Percentiles rank a stretch among this genome's conserved stretches.
Conservation (phyloP, 139 green algal species). For the Spirogloea muscicola region DNA sequence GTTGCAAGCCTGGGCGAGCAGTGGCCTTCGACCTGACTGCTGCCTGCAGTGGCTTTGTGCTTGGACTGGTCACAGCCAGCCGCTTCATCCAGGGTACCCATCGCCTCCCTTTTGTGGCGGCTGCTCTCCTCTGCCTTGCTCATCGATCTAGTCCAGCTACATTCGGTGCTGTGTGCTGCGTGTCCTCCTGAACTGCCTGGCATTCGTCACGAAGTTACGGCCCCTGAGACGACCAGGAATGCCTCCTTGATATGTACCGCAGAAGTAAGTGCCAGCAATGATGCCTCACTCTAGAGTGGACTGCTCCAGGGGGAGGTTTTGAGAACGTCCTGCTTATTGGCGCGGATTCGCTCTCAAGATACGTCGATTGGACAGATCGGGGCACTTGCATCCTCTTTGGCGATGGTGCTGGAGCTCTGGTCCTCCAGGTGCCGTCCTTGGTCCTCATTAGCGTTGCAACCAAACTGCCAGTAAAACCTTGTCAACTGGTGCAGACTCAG, state of each 20-base stretch:
- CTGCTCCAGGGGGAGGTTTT: slow-evolving; percentile 57
- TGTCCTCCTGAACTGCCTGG: too few relatives aligned
- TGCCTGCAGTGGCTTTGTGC: slow-evolving; percentile 95
- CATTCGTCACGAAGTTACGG: background rate
- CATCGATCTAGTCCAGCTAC: too few relatives aligned
- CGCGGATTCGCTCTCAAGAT: slow-evolving; percentile 84
- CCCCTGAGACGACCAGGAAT: background rate
- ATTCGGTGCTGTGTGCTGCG: too few relatives aligned
- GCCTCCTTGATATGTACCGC: too few relatives aligned
- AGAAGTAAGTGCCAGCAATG: too few relatives aligned
- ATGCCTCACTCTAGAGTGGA: too few relatives aligned
- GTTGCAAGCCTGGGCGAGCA: slow-evolving; percentile 74
- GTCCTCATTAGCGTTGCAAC: too few relatives aligned
- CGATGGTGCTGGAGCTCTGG: slow-evolving; percentile 85
- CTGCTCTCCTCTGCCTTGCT: background rate
- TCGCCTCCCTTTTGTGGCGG: background rate
- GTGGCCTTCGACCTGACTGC: slow-evolving; percentile 94
- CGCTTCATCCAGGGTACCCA: slow-evolving; percentile 34
- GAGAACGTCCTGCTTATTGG: slow-evolving; percentile 86
- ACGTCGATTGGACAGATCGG: slow-evolving; percentile 86
- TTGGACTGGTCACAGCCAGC: slow-evolving; percentile 73
- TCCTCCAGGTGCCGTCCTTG: slow-evolving; percentile 50
- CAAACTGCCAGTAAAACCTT: too few relatives aligned
- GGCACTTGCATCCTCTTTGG: slow-evolving; percentile 97
- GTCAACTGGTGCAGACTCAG: too few relatives aligned